Conservation (phyloP, 2,329 filamentous ascomycete species). For the Leptographium lundbergii region DNA sequence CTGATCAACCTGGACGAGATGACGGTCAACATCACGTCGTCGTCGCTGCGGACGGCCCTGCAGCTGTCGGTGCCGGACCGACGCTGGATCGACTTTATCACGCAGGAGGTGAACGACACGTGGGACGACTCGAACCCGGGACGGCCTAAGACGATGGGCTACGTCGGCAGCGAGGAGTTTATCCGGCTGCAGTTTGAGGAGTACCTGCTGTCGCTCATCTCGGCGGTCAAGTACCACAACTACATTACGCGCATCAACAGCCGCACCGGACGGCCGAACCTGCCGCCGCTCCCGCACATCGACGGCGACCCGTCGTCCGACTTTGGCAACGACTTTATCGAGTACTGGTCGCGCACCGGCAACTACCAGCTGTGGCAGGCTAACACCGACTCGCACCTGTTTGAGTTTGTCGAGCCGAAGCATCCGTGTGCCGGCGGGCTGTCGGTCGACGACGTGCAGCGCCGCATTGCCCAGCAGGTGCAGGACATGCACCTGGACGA, state of each 20-base stretch:
- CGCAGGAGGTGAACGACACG: constrained; percentile 85
- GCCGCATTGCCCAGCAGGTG: constrained; percentile 80
- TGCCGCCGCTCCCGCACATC: constrained; percentile 41
- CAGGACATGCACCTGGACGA: constrained; percentile 91
- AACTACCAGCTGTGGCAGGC: constrained; percentile 84
- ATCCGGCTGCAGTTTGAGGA: constrained; percentile 96
- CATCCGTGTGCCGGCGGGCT: constrained; percentile 90
- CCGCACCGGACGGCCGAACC: constrained; percentile 26
- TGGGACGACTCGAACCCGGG: constrained; percentile 90
- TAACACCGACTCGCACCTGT: constrained; percentile 73
- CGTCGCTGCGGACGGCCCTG: constrained; percentile 63
- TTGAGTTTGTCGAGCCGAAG: constrained; percentile 84
- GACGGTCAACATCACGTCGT: constrained; percentile 70
- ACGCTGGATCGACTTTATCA: constrained; percentile 92
- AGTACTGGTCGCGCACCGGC: constrained; percentile 77
- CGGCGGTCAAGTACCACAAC: constrained; percentile 79
- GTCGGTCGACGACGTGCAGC: constrained; percentile 87
- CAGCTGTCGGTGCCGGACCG: constrained; percentile 75
- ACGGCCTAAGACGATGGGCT: constrained; percentile 87
- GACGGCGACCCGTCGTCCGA: constrained; percentile 79
- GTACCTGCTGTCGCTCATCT: constrained; percentile 80
- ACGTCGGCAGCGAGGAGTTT: constrained; percentile 91
- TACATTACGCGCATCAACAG: constrained; percentile 48
- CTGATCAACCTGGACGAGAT: constrained; percentile 91
- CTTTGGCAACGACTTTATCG: constrained; percentile 73